Evolutionary conservation across 2,329 filamentous ascomycete genomes (phyloP), one percentile per base, ranked within the genome.

Genomic region (Trichoderma aggressivum): DNA sequence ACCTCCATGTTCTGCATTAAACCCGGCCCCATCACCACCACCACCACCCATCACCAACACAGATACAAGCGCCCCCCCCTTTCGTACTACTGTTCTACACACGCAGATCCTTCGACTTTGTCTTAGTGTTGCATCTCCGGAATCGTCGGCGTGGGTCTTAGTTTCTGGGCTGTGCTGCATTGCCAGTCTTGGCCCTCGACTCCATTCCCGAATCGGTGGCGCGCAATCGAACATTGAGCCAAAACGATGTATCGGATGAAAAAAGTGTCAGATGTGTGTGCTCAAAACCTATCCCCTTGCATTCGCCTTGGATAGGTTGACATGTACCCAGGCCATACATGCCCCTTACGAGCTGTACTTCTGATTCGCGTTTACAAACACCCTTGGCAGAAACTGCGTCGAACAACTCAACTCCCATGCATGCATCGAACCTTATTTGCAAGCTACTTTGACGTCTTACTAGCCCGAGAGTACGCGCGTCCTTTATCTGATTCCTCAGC

Each of bases 151-250:
- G 63, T 58, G 63, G 63, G 50, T 39, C 50, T 28, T 14, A n/a
- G 16, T 43, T 43, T 39, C 34, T 24, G 12, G 50, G 63, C 63
- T 66, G 63, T 66, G 63, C 63, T 58, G 50, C 63, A 56, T 56
- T 55, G 14, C 47, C 62, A 55, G 62, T 53, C 63, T 66, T 66
- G 63, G 63, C 63, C 53, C 61, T 66, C 63, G n/a, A 56, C 63
- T 66, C 47, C 63, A 56, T 56, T 56, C 50, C 47, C 47, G 36
- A 66, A 53, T 34, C 32, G 16, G 32, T 43, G 63, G 50, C 50
- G 47, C 24, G 26, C 34, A 36, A 34, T 34, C 10, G 32, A 34
- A 34, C 12, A 34, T 62, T 8, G n/a, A 61, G 56, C 30, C 30
- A n/a, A 43, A 11, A n/a, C 11, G 30, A 24, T 21, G 12, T 24